These are phyloP conservation scores for Nemania serpens DNA, from an alignment of 2,329 filamentous ascomycete species.

Conservation along the genomic window DNA sequence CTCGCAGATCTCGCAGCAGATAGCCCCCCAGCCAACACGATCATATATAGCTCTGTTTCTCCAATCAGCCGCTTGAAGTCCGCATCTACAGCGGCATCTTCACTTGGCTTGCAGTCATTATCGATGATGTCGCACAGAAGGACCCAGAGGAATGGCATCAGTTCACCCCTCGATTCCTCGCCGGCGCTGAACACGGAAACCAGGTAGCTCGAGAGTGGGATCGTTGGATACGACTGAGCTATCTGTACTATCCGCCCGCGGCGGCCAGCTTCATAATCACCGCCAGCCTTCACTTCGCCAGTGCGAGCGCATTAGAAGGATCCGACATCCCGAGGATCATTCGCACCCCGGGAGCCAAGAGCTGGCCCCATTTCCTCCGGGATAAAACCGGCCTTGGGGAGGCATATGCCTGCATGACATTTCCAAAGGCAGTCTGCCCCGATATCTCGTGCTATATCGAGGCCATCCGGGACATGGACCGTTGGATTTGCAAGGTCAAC, in stretches of 20 bases:
- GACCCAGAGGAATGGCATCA: constrained; percentile 28
- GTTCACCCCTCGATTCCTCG: constrained; percentile 34
- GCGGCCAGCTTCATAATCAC: constrained; percentile 35
- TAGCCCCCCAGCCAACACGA: background rate
- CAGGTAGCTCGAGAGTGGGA: constrained; percentile 31
- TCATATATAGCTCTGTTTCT: constrained; percentile 7
- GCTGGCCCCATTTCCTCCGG: constrained; percentile 35
- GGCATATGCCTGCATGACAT: constrained; percentile 36
- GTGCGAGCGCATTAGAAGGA: constrained; percentile 34
- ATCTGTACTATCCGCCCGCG: constrained; percentile 31
- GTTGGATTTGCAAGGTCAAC: constrained; percentile 34
- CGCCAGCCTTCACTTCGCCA: constrained; percentile 37
- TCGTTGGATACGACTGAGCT: constrained; percentile 25
- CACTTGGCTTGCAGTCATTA: constrained; percentile 38
- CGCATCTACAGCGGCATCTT: constrained; percentile 42
- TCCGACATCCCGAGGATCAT: constrained; percentile 26
- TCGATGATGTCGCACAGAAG: constrained; percentile 35
- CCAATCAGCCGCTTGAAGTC: constrained; percentile 30
- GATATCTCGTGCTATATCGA: constrained; percentile 35
- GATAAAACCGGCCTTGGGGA: constrained; percentile 36
- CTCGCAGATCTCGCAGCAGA: background rate
- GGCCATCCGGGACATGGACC: constrained; percentile 34
- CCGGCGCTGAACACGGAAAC: constrained; percentile 28
- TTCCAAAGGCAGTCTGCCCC: constrained; percentile 33
- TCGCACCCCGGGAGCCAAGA: constrained; percentile 26